Evolutionary conservation across 108 stramenopile species (phyloP), one percentile per base, ranked within the genome.

Genomic region (Fistulifera solaris): DNA sequence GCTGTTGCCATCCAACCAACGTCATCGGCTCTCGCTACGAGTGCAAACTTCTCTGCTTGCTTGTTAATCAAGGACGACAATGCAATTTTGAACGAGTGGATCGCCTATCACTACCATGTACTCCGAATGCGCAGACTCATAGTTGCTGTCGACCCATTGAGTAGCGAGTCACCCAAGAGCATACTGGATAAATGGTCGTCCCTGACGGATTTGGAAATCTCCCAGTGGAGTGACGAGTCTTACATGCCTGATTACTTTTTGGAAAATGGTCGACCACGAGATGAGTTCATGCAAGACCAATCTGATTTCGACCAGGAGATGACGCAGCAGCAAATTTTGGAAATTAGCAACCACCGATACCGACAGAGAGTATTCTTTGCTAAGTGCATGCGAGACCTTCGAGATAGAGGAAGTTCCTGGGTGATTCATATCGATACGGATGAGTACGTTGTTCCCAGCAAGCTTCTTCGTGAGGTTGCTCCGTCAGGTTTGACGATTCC

Each of bases 361-460:
- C 42, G 61, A 43, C 61, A 62, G 46, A n/a, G 52, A 14, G 52
- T 53, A 12, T 62, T 62, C 31, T 22, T 62, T 10, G 27, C 61
- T n/a, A 31, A 53, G 46, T 62, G 61, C 52, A 19, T 53, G 26
- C 22, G 31, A 27, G 22, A 21, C 40, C 23, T 53, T 27, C 42
- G 38, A n/a, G 16, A 40, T 1, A n/a, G 47, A 8, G 44, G 51
- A 15, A 21, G 56, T 39, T 72, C 64, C 8, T 83, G 82, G 82
- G 70, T 71, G 13, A 63, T 75, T 1, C 67, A 77, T 42, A 75
- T 63, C 31, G 82, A 83, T 40, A 67, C 78, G 4, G 82, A 83
- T 43, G 82, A 83, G 54, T 83, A 73, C 57, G 61, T 83, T 17
- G 59, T 54, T 25, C 40, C 65, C 10, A 68, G 62, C 40, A 48